Base-by-base conservation (phyloP, 208 protist genomes). In the Trypanosoma theileri region DNA sequence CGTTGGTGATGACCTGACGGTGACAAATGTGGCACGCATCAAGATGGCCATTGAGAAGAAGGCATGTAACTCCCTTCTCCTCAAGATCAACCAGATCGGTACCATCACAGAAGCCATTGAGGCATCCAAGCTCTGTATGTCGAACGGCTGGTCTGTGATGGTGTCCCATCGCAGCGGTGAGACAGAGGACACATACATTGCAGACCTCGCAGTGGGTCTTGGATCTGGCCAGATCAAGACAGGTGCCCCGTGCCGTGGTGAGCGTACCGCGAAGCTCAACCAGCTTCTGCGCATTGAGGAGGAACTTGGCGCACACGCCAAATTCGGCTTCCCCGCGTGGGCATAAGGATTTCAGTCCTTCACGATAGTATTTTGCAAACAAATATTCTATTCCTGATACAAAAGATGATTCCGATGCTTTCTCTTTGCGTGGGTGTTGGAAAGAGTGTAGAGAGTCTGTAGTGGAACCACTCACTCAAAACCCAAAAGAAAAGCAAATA, bases 21-120 rank as follows among this genome's bases (percentile, higher is more conserved):
- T 99, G 51, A 99, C 98, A 19, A 99, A 99, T 84, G 88, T 96
- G 54, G 92, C 96, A 63, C 93, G 95, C 72, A 97, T 99, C 44
- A 79, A 96, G 69, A 97, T 84, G 71, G 98, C 83, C 56, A 89
- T 94, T 63, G 81, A 94, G 52, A 81, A 85, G 62, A 89, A 96
- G 69, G 83, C 97, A 9, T 98, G 96, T 85, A 99, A 99, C 83
- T 92, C 96, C 52, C 90, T 99, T 28, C 92, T 99, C 14, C 92
- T 99, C 59, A 99, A 99, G 85, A 96, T 99, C 63, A 99, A 99
- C 85, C 99, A 99, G 88, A 99, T 99, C 73, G 98, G 98, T 67
- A 94, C 97, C 60, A 86, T 99, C 61, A 96, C 93, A 28, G 98
- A 99, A 82, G 77, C 94, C 48, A 99, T 99, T 59, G 80, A 97